phyloP scores from a whole-genome alignment of 2,329 filamentous ascomycete species.

The Aspergillus floridensis region DNA sequence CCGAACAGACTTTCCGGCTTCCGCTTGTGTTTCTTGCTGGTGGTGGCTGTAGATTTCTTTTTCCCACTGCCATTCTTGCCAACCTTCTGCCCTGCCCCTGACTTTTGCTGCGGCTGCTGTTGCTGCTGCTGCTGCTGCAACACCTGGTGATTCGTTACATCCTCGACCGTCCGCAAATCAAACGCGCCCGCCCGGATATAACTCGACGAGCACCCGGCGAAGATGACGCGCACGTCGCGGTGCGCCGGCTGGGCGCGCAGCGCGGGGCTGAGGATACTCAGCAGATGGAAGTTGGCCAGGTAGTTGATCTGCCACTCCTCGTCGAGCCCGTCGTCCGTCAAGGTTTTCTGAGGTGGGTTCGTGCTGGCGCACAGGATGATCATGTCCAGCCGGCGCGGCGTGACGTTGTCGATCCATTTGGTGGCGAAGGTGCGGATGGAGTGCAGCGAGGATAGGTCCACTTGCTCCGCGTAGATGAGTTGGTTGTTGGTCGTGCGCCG shows the following conservation, averaged over 20 bases:
- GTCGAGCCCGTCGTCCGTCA: constrained; percentile 78
- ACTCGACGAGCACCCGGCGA: constrained; percentile 74
- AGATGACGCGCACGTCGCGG: constrained; percentile 83
- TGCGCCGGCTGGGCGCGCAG: constrained; percentile 89
- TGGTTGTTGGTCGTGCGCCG: constrained; percentile 74
- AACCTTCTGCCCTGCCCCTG: background rate
- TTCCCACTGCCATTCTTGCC: background rate
- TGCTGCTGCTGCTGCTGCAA: background rate
- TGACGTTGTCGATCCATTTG: constrained; percentile 95
- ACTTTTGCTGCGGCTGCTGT: background rate
- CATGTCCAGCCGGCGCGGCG: constrained; percentile 85
- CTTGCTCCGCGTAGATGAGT: constrained; percentile 91
- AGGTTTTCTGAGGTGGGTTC: constrained; percentile 55
- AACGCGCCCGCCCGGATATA: constrained; percentile 73
- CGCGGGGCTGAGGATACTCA: constrained; percentile 87
- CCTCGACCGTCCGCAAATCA: constrained; percentile 40
- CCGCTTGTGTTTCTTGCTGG: background rate
- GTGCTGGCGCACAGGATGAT: constrained; percentile 82
- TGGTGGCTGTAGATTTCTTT: background rate
- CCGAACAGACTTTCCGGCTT: constrained; percentile 51
- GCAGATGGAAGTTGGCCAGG: constrained; percentile 89
- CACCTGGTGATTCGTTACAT: background rate
- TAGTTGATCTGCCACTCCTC: constrained; percentile 94
- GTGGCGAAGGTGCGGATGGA: constrained; percentile 92
- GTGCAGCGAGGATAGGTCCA: constrained; percentile 83